phyloP scores from a whole-genome alignment of 345 rosid genomes.

The Sisymbrium altissimum region DNA sequence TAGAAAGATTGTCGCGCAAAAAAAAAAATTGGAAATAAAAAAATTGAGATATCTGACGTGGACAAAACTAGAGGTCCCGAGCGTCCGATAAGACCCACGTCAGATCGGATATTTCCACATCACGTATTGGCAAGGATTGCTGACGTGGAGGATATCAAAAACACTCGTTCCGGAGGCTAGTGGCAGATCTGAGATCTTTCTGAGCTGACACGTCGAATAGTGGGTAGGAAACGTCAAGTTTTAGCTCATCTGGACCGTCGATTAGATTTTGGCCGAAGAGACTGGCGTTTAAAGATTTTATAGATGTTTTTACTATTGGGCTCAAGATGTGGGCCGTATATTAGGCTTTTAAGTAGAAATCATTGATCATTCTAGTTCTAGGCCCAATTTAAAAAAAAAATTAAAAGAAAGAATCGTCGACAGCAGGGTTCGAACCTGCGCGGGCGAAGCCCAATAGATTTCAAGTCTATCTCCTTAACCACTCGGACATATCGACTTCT shows the following conservation, averaged over 20 bases:
- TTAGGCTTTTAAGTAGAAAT: background rate
- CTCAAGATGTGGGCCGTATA: background rate
- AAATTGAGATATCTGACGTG: constrained; percentile 40
- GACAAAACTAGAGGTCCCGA: constrained; percentile 41
- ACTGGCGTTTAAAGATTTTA: constrained; percentile 24
- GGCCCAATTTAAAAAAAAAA: background rate
- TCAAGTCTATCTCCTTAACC: constrained; percentile 99
- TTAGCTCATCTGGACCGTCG: constrained; percentile 15
- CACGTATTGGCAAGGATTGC: constrained; percentile 5
- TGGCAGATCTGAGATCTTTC: constrained; percentile 24
- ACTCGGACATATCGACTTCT: constrained; percentile 93
- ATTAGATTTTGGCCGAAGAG: constrained; percentile 19
- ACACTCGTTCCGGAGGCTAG: constrained; percentile 11
- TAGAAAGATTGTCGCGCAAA: constrained; percentile 20
- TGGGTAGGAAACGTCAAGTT: background rate
- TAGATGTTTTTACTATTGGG: background rate
- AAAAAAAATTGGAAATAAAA: background rate
- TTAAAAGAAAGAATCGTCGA: constrained; percentile 37
- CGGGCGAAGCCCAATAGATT: constrained; percentile 79
- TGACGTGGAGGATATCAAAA: constrained; percentile 53
- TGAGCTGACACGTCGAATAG: constrained; percentile 4
- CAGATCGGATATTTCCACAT: constrained; percentile 35
- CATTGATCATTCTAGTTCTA: background rate
- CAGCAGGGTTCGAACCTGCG: constrained; percentile 90
- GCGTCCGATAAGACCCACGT: constrained; percentile 36